phyloP scores from a whole-genome alignment of 495 filamentous ascomycete species.

The Diplogelasinospora grovesii region DNA sequence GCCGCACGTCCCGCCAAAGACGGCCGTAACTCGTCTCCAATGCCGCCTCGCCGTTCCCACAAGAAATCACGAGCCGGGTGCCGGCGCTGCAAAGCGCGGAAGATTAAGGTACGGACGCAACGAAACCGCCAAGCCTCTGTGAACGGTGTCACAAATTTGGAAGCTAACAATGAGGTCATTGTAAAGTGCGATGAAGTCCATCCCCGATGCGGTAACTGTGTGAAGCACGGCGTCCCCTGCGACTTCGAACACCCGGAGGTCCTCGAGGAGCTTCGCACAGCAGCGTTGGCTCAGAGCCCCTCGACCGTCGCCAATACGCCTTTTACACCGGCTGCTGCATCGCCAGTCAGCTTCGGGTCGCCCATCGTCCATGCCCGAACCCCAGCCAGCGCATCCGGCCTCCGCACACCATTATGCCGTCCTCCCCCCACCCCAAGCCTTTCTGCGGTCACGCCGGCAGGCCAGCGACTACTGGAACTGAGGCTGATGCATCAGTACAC shows the following conservation, averaged over 20 bases:
- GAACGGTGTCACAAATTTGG: too few relatives aligned
- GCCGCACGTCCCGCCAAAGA: slow-evolving; percentile 10
- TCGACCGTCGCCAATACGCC: slow-evolving; percentile 14
- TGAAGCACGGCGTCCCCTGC: slow-evolving; percentile 56
- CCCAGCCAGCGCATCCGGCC: slow-evolving; percentile 12
- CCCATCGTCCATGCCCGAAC: slow-evolving; percentile 19
- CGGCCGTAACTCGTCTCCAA: slow-evolving; percentile 18
- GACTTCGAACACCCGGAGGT: slow-evolving; percentile 49
- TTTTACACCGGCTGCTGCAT: slow-evolving; percentile 24
- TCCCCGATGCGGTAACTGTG: slow-evolving; percentile 55
- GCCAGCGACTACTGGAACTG: slow-evolving; percentile 44
- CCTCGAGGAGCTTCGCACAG: slow-evolving; percentile 26
- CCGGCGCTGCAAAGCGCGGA: slow-evolving; percentile 52
- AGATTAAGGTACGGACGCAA: slow-evolving; percentile 49
- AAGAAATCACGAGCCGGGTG: slow-evolving; percentile 59
- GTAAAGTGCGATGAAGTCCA: slow-evolving; percentile 56
- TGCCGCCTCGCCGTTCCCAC: slow-evolving; percentile 55
- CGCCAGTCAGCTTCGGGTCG: slow-evolving; percentile 24
- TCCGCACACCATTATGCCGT: slow-evolving; percentile 26
- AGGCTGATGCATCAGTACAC: slow-evolving; percentile 51
- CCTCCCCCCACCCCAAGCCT: slow-evolving; percentile 29
- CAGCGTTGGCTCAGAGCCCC: slow-evolving; percentile 12
- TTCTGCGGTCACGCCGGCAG: slow-evolving; percentile 30
- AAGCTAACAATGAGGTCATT: too few relatives aligned
- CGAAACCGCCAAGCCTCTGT: too few relatives aligned